Conservation (phyloP, 202 grass and related monocot species). For the Tripidium arundinaceum region DNA sequence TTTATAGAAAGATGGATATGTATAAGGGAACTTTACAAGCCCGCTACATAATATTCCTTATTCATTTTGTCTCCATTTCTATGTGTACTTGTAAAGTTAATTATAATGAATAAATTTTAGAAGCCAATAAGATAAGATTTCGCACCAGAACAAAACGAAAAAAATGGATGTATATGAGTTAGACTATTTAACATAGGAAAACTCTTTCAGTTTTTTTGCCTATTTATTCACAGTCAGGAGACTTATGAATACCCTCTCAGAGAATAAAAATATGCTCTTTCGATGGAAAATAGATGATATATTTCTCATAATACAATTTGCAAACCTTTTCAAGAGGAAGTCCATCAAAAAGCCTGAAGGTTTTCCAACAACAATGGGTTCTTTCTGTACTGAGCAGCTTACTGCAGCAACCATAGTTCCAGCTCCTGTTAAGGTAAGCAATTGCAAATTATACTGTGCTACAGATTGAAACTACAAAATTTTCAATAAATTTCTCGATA, state of each 20-base stretch:
- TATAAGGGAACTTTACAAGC: background rate
- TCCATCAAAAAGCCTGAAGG: constrained; percentile 94
- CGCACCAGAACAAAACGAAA: background rate
- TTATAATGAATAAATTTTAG: background rate
- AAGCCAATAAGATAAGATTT: background rate
- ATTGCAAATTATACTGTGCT: constrained; percentile 13
- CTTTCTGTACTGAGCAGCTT: constrained; percentile 77
- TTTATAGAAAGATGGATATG: constrained; percentile 12
- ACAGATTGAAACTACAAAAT: background rate
- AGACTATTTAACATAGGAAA: background rate
- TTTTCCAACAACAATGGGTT: constrained; percentile 92
- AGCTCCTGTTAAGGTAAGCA: constrained; percentile 50
- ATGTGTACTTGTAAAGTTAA: background rate
- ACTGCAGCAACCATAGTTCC: constrained; percentile 97
- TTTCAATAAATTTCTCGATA: background rate
- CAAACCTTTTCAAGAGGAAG: constrained; percentile 85
- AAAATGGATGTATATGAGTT: background rate
- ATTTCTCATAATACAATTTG: constrained; percentile 9
- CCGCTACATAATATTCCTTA: background rate
- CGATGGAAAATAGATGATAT: background rate
- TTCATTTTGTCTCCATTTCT: background rate
- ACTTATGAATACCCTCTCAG: background rate
- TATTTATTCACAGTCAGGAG: background rate
- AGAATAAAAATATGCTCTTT: background rate
- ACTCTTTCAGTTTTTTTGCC: background rate